Conservation (phyloP, 2,329 filamentous ascomycete genomes). For the Aspergillus puulaauensis region DNA sequence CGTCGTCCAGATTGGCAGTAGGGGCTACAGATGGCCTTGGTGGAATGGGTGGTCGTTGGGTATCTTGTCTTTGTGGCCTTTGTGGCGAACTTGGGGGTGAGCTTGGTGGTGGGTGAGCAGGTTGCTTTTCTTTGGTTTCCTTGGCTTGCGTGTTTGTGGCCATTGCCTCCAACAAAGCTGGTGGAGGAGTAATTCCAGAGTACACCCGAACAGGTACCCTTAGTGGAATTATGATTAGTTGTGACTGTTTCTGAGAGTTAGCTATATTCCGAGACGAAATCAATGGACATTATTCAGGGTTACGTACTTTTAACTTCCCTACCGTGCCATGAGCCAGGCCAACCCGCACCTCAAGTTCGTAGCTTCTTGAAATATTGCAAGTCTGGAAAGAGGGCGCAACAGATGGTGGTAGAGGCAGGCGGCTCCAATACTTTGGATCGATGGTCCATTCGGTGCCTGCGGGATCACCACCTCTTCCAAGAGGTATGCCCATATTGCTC, state of each 20-base stretch:
- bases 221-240: constrained; percentile 75
- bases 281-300: not conserved
- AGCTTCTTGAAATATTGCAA: constrained; percentile 80
- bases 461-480: constrained; percentile 60
- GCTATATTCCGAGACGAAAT: constrained; percentile 6
- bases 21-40: constrained; percentile 34
- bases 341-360: constrained; percentile 79
- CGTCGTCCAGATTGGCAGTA: constrained; percentile 22
- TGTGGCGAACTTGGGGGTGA: not conserved
- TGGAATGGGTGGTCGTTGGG: constrained; percentile 40
- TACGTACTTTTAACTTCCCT: constrained; percentile 49
- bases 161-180: constrained; percentile 70
- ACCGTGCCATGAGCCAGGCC: constrained; percentile 72
- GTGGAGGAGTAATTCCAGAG: constrained; percentile 82
- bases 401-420: constrained; percentile 73
- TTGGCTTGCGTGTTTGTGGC: constrained; percentile 31
- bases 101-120: constrained; percentile 17
- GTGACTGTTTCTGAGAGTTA: constrained; percentile 52
- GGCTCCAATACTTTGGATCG: constrained; percentile 71
- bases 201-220: constrained; percentile 77
- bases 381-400: constrained; percentile 83
- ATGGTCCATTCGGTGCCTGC: constrained; percentile 68
- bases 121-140: constrained; percentile 21
- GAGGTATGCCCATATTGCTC: constrained; percentile 68
- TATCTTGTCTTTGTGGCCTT: constrained; percentile 20